Conservation (phyloP, 2,329 filamentous ascomycete genomes). For the Penicillium polonicum region DNA sequence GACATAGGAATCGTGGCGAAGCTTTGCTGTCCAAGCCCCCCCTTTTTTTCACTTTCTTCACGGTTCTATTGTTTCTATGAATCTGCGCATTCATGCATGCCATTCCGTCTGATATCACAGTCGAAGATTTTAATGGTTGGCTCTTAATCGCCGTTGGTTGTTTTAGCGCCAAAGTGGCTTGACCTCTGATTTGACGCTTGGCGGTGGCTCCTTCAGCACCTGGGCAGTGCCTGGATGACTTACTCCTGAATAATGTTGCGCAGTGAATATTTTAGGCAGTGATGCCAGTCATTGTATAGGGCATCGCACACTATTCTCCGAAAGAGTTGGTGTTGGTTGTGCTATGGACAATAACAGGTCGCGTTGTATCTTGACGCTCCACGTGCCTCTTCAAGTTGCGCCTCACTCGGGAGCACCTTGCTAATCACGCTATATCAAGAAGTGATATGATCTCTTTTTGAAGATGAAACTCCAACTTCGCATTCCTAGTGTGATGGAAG, state of each 20-base stretch:
- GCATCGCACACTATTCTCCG: neutral
- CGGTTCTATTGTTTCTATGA: neutral
- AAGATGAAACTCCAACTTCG: neutral
- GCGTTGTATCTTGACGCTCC: neutral
- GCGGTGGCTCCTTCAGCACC: neutral
- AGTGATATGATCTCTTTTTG: neutral
- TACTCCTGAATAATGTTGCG: neutral
- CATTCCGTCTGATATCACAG: neutral
- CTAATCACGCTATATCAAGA: neutral
- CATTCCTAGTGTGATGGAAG: neutral
- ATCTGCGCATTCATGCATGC: neutral
- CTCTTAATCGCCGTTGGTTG: constrained; percentile 9
- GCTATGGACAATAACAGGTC: neutral
- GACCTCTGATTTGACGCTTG: constrained; percentile 14
- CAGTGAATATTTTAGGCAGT: constrained; percentile 3
- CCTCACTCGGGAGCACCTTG: neutral
- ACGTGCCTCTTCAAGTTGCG: neutral
- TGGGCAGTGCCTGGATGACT: neutral
- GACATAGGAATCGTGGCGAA: constrained; percentile 16
- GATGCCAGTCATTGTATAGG: neutral
- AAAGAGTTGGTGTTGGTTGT: neutral
- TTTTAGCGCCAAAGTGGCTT: constrained; percentile 4
- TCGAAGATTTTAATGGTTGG: constrained; percentile 10
- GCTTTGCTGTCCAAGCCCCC: neutral
- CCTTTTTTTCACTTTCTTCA: neutral